Evolutionary conservation across 441 rosid species (phyloP).

Genomic region (Pelargonium australe): DNA sequence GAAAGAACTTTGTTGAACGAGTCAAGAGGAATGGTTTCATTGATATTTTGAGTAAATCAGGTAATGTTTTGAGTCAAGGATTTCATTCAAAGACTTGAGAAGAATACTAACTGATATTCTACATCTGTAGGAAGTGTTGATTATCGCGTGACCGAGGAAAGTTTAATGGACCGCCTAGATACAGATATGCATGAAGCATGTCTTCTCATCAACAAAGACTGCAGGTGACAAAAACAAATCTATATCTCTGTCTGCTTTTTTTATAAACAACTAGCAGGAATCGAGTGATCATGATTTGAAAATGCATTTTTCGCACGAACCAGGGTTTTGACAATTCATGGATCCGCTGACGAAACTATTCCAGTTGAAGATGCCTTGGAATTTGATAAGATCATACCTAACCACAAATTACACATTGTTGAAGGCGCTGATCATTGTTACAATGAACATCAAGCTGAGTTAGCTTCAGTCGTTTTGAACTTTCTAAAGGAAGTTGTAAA

Average conservation of each 20-base stretch:
- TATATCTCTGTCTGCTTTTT: neutral
- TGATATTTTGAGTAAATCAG: constrained; percentile 37
- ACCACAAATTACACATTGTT: constrained; percentile 39
- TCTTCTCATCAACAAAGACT: constrained; percentile 43
- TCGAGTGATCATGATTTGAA: neutral
- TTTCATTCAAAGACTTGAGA: neutral
- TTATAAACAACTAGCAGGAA: neutral
- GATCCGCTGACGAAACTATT: constrained; percentile 39
- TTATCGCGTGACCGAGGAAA: constrained; percentile 41
- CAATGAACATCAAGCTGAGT: constrained; percentile 36
- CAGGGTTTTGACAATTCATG: constrained; percentile 55
- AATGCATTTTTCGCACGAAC: neutral
- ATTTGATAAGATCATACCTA: constrained; percentile 48
- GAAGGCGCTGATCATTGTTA: constrained; percentile 48
- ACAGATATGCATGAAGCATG: constrained; percentile 56
- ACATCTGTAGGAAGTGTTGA: constrained; percentile 32
- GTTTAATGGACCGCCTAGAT: constrained; percentile 42
- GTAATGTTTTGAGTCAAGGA: constrained; percentile 17
- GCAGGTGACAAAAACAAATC: constrained; percentile 35
- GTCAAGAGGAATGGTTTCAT: constrained; percentile 41
- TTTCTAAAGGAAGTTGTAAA: constrained; percentile 31
- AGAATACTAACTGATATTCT: constrained; percentile 1
- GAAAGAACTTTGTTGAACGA: constrained; percentile 37
- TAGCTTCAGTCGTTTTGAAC: constrained; percentile 35
- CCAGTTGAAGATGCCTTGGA: constrained; percentile 43